A percentile compares a stretch with the other conserved stretches of the same genome.
Conservation (phyloP, 768 basidiomycete genomes). For the Lactifluus pinguis region DNA sequence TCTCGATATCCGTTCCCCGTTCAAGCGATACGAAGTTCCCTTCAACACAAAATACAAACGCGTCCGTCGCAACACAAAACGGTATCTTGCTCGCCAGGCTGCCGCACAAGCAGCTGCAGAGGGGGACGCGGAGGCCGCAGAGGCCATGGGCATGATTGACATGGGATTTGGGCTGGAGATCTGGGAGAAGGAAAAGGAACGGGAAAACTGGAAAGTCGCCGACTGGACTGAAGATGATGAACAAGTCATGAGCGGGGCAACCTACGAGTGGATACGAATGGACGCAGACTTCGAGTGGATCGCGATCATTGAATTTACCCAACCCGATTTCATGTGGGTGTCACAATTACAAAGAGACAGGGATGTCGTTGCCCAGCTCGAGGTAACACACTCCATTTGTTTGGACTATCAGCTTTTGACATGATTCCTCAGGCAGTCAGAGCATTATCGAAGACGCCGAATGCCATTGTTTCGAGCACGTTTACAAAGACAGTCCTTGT, state of each 20-base stretch:
- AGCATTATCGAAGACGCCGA: constrained; percentile 74
- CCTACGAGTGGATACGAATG: constrained; percentile 99
- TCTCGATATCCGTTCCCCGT: constrained; percentile 75
- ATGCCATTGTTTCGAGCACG: constrained; percentile 79
- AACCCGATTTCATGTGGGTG: constrained; percentile 99
- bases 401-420: constrained; percentile 11
- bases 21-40: constrained; percentile 94
- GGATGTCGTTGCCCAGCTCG: constrained; percentile 94
- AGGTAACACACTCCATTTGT: constrained; percentile 40
- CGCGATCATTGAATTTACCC: constrained; percentile 82
- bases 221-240: constrained; percentile 99
- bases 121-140: constrained; percentile 85
- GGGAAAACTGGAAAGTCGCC: constrained; percentile 91
- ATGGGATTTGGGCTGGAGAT: constrained; percentile 90
- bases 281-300: constrained; percentile 99
- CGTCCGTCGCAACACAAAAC: constrained; percentile 89
- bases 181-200: constrained; percentile 92
- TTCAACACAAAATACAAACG: constrained; percentile 99
- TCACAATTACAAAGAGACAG: constrained; percentile 90
- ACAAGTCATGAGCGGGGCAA: constrained; percentile 85
- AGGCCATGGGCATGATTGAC: constrained; percentile 89
- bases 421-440: constrained; percentile 62
- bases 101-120: constrained; percentile 90
- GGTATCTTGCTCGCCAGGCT: constrained; percentile 88
- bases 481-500: constrained; percentile 91